phyloP scores from a whole-genome alignment of 106 monocot species.

The Acanthochlamys bracteata region DNA sequence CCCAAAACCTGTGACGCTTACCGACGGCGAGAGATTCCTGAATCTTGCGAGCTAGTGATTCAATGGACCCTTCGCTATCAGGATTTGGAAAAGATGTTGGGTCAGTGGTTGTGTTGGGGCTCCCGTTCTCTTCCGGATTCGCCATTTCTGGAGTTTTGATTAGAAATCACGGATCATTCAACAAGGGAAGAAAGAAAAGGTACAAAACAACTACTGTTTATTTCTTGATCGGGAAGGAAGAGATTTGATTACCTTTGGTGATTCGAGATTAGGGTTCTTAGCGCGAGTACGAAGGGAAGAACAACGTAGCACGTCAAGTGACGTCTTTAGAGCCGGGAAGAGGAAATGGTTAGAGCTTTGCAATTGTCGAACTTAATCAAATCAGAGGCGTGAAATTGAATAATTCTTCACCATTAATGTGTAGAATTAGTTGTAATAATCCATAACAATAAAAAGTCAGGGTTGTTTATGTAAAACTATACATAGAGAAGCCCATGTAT shows the following conservation, averaged over 20 bases:
- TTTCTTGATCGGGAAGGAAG: no score
- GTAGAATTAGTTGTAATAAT: no score
- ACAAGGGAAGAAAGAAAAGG: neutral
- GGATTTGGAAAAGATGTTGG: neutral
- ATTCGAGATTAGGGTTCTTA: neutral
- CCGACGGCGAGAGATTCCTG: slow-evolving; percentile 47
- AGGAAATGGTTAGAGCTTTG: neutral
- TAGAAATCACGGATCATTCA: neutral
- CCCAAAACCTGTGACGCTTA: slow-evolving; percentile 72
- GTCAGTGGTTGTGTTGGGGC: neutral
- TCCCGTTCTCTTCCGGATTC: neutral
- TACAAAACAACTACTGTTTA: no score
- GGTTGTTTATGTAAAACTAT: no score
- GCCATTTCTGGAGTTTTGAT: neutral
- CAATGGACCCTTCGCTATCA: slow-evolving; percentile 19
- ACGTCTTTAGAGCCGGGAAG: neutral
- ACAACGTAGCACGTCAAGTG: no score
- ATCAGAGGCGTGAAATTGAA: no score
- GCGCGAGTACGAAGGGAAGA: neutral
- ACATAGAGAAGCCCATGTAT: no score
- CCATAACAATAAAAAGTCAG: no score
- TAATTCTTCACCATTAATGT: no score
- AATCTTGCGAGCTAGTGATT: slow-evolving; percentile 34
- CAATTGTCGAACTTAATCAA: neutral
- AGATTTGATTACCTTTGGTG: no score